Evolutionary conservation across 139 green algal genomes (phyloP).

Genomic region (Picochlorum costavermella): DNA sequence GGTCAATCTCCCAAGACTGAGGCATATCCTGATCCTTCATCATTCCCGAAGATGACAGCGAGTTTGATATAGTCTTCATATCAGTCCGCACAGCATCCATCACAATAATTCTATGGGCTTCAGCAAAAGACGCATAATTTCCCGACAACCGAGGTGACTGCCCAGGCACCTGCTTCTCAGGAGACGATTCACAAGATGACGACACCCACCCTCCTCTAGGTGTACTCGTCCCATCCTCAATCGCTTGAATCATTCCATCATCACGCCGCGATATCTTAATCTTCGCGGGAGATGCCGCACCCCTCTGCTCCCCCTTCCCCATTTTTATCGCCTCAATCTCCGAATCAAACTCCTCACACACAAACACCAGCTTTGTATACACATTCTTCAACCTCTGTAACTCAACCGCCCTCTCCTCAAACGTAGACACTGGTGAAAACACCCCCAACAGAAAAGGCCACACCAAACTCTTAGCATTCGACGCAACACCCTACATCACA

Average conservation of each 20-base stretch:
- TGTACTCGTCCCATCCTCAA: not conserved
- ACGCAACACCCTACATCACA: constrained; percentile 23
- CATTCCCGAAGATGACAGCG: not conserved
- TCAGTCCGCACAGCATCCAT: constrained; percentile 56
- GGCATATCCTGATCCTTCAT: not conserved
- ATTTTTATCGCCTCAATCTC: constrained; percentile 13
- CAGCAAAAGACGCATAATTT: constrained; percentile 46
- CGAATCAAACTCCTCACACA: constrained; percentile 35
- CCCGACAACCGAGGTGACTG: constrained; percentile 32
- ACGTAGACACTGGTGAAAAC: constrained; percentile 14
- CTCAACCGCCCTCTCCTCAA: not conserved
- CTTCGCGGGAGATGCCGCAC: not conserved
- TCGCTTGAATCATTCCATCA: too few species aligned
- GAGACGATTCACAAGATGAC: not conserved
- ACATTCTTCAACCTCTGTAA: constrained; percentile 21
- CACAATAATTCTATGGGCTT: constrained; percentile 62
- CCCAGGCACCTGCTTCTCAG: not conserved
- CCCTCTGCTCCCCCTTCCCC: not conserved
- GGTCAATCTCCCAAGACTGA: constrained; percentile 1
- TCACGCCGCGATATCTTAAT: not conserved
- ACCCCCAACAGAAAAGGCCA: constrained; percentile 60
- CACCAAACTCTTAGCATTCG: constrained; percentile 30
- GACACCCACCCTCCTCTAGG: not conserved
- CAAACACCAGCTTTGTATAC: constrained; percentile 39
- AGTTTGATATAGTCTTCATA: constrained; percentile 2